These are phyloP conservation scores for Tanacetum coccineum DNA, from an alignment of 129 eudicot genomes.

Conservation along the genomic window DNA sequence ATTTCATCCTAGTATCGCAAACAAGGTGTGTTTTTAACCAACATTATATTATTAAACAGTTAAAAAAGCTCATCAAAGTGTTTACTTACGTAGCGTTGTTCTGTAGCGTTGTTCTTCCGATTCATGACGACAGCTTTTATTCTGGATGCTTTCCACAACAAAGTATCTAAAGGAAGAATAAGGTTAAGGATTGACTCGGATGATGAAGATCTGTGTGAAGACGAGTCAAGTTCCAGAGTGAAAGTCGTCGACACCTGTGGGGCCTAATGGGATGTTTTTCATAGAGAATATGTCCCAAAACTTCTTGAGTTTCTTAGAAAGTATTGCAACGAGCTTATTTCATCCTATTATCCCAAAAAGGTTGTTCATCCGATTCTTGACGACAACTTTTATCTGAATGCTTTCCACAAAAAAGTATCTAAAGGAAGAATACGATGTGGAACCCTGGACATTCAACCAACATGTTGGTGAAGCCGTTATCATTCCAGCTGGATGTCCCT, in stretches of 20 bases:
- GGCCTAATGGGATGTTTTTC: slow-evolving; percentile 90
- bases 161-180: too few species aligned
- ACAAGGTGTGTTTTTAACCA: too few species aligned
- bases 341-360: slow-evolving; percentile 35
- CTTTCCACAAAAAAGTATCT: slow-evolving; percentile 71
- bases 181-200: too few species aligned
- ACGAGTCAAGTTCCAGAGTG: slow-evolving; percentile 41
- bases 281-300: slow-evolving; percentile 74
- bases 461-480: slow-evolving; percentile 79
- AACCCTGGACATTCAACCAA: slow-evolving; percentile 94
- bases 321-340: slow-evolving; percentile 55
- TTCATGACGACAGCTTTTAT: too few species aligned
- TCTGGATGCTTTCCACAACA: too few species aligned
- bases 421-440: slow-evolving; percentile 76
- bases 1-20: too few species aligned
- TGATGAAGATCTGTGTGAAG: slow-evolving; percentile 41
- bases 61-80: too few species aligned
- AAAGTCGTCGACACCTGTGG: slow-evolving; percentile 44
- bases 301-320: slow-evolving; percentile 68
- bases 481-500: slow-evolving; percentile 96
- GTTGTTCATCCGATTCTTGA: slow-evolving; percentile 85
- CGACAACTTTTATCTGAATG: slow-evolving; percentile 63
- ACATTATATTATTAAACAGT: too few species aligned
- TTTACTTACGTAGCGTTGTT: too few species aligned
- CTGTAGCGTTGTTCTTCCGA: too few species aligned